phyloP scores from a whole-genome alignment of 2,329 filamentous ascomycete genomes.

The Penicillium sp. region DNA sequence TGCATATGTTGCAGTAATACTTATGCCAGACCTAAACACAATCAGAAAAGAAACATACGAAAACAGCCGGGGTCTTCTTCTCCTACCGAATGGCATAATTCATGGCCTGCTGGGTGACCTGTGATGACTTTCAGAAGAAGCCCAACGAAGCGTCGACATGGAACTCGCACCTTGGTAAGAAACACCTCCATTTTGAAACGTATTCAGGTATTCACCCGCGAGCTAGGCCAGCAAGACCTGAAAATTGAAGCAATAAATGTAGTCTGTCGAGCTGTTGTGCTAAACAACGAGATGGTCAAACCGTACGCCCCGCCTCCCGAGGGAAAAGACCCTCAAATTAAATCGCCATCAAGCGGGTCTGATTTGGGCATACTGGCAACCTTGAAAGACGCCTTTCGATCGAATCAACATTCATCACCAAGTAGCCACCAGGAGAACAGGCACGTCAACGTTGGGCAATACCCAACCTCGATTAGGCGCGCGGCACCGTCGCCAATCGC shows the following conservation, averaged over 20 bases:
- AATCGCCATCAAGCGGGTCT: not conserved
- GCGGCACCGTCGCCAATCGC: not conserved
- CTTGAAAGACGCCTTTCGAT: slow-evolving; percentile 6
- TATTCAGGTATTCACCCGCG: too few relatives aligned
- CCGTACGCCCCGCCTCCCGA: not conserved
- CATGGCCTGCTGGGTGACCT: slow-evolving; percentile 74
- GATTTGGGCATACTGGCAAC: not conserved
- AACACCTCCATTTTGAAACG: slow-evolving; percentile 64
- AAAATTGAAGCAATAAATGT: not conserved
- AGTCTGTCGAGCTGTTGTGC: not conserved
- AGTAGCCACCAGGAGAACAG: not conserved
- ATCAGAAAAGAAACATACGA: not conserved
- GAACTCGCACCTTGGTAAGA: slow-evolving; percentile 52
- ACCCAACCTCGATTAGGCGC: not conserved
- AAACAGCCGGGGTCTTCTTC: not conserved
- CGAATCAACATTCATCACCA: not conserved
- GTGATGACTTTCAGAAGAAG: slow-evolving; percentile 3
- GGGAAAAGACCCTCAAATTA: not conserved
- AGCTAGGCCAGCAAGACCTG: not conserved
- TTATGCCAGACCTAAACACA: slow-evolving; percentile 66
- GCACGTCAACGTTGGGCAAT: not conserved
- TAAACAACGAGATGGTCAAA: not conserved
- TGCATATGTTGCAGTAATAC: slow-evolving; percentile 81
- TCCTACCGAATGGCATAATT: slow-evolving; percentile 76
- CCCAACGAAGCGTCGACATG: not conserved